A percentile compares a stretch with the other conserved stretches of the same genome.
Conservation (phyloP, 2,329 filamentous ascomycete species). For the Tolypocladium album region DNA sequence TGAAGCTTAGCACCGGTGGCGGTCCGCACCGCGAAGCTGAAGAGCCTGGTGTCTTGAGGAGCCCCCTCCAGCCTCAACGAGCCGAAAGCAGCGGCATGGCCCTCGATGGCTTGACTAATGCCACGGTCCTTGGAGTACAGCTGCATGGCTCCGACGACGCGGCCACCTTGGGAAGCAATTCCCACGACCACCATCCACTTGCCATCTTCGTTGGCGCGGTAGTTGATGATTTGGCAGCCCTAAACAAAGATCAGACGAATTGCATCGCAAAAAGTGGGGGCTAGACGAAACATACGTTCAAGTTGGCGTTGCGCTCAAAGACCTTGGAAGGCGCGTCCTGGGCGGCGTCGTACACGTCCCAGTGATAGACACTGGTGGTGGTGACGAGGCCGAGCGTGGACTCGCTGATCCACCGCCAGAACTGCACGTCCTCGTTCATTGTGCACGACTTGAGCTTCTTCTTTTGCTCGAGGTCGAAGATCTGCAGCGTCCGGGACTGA, state of each 20-base stretch:
- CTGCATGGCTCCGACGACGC: slow-evolving; percentile 93
- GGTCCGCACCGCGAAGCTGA: slow-evolving; percentile 90
- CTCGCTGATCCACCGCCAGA: slow-evolving; percentile 99
- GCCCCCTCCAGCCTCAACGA: slow-evolving; percentile 82
- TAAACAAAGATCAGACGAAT: slow-evolving; percentile 23
- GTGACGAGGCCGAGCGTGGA: slow-evolving; percentile 82
- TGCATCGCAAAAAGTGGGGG: not conserved
- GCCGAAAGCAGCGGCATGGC: slow-evolving; percentile 90
- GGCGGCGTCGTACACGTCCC: slow-evolving; percentile 84
- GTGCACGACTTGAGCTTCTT: slow-evolving; percentile 92
- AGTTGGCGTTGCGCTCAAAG: slow-evolving; percentile 88
- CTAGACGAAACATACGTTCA: slow-evolving; percentile 50
- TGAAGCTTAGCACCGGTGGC: slow-evolving; percentile 89
- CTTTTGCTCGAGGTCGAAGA: slow-evolving; percentile 90
- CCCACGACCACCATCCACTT: slow-evolving; percentile 99
- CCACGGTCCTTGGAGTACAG: slow-evolving; percentile 92
- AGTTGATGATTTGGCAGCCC: slow-evolving; percentile 99
- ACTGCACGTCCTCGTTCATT: slow-evolving; percentile 95
- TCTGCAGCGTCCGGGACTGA: slow-evolving; percentile 87
- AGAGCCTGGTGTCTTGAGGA: slow-evolving; percentile 83
- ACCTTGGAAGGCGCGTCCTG: slow-evolving; percentile 77
- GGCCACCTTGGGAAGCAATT: slow-evolving; percentile 85
- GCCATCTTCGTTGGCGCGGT: slow-evolving; percentile 87
- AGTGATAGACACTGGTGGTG: slow-evolving; percentile 86
- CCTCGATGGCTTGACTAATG: slow-evolving; percentile 96